Evolutionary conservation across 352 stramenopile species (phyloP).

Genomic region (Globisporangium emineosum): DNA sequence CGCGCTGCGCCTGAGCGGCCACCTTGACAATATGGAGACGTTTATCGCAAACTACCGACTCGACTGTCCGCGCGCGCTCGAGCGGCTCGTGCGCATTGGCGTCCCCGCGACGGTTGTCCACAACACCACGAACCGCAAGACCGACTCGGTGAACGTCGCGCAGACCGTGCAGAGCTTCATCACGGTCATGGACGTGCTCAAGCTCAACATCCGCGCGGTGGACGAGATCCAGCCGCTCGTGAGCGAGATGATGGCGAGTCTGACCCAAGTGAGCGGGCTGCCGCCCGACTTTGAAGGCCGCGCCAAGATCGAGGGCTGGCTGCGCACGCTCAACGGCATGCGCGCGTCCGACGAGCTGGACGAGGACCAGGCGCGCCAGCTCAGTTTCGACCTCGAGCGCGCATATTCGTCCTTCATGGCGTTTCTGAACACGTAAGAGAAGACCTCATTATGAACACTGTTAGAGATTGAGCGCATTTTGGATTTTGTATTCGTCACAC

Average conservation of each 20-base stretch:
- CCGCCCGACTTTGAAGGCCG: slow-evolving; percentile 93
- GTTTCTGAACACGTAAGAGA: slow-evolving; percentile 75
- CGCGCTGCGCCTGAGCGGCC: slow-evolving; percentile 79
- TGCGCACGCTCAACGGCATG: slow-evolving; percentile 95
- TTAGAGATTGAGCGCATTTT: slow-evolving; percentile 4
- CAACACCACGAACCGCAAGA: slow-evolving; percentile 78
- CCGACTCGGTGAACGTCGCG: slow-evolving; percentile 89
- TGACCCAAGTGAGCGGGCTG: slow-evolving; percentile 93
- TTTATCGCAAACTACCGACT: slow-evolving; percentile 96
- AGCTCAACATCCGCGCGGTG: slow-evolving; percentile 96
- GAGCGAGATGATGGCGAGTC: slow-evolving; percentile 94
- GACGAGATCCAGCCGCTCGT: slow-evolving; percentile 97
- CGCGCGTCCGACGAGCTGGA: slow-evolving; percentile 94
- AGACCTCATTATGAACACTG: background rate
- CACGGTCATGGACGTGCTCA: slow-evolving; percentile 97
- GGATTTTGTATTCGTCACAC: background rate
- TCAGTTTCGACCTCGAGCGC: slow-evolving; percentile 95
- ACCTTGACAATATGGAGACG: slow-evolving; percentile 58
- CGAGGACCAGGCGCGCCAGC: slow-evolving; percentile 94
- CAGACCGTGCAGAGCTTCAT: slow-evolving; percentile 98
- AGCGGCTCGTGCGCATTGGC: slow-evolving; percentile 93
- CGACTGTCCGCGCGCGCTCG: slow-evolving; percentile 93
- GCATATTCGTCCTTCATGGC: slow-evolving; percentile 95
- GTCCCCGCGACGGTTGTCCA: slow-evolving; percentile 91
- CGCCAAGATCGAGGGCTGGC: slow-evolving; percentile 93